Evolutionary conservation across 2,329 filamentous ascomycete genomes (phyloP), one percentile per base, ranked within the genome.

Genomic region (Colletotrichum tropicicola): DNA sequence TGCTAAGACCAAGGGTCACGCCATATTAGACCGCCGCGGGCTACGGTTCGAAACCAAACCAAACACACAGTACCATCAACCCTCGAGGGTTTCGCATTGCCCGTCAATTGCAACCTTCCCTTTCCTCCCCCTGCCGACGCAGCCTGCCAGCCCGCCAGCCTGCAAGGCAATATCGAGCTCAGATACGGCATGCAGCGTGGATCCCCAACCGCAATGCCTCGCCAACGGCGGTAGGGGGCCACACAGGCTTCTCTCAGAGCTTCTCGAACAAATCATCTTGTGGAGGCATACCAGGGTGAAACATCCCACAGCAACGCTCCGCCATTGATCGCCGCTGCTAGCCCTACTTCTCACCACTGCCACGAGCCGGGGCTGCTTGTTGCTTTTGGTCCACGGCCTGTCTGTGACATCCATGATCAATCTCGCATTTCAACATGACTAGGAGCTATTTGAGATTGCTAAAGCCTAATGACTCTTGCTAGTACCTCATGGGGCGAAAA

Each of bases 251-350:
- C 48, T 61, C 17, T 25, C 49, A 54, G 35, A 51, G 19, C 49
- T 65, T 65, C 61, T 65, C 61, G 61, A 65, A 65, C 57, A 64
- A 54, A 55, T 48, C 49, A 61, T 35, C 30, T 30, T n/a, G 48
- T 32, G 48, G 49, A 51, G 43, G 43, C 43, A 43, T 12, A 28
- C 56, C 35, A 55, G 44, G 49, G 35, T 49, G 61, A 65, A 65
- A 55, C 61, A 55, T 49, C 35, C 28, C 32, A 19, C 28, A 25
- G 28, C 48, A 61, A 13, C 56, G 44, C 32, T 12, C 41, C 56
- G 30, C 44, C 17, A 23, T 35, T 32, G 57, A 65, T 65, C 56
- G 35, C 35, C 49, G 28, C 28, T 51, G 41, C 44, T 37, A 61
- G 56, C 35, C 43, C 48, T 49, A 23, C 54, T 43, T 19, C 61